Conservation (phyloP, 2,329 filamentous ascomycete genomes). For the Sordariomycetes sp. region DNA sequence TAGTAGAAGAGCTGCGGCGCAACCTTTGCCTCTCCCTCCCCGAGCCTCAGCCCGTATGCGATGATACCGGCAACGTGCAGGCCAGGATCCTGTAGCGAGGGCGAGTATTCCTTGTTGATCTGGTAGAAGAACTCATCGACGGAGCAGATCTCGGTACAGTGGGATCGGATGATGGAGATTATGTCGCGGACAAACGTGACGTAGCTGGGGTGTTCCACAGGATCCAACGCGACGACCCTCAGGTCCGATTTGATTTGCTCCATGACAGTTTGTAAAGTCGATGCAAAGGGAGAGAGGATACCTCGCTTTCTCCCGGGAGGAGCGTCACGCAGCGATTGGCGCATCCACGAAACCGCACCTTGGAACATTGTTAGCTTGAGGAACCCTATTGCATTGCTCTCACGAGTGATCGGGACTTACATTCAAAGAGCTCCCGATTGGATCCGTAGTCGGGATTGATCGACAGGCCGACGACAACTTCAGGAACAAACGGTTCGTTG, state of each 20-base stretch:
- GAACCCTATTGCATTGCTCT: background rate
- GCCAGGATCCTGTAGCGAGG: constrained; percentile 39
- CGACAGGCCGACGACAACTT: constrained; percentile 20
- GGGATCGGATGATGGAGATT: constrained; percentile 38
- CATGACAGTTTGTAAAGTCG: constrained; percentile 33
- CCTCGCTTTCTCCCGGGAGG: constrained; percentile 19
- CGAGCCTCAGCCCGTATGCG: constrained; percentile 39
- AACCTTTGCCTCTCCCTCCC: constrained; percentile 33
- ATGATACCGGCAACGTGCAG: constrained; percentile 41
- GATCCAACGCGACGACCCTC: constrained; percentile 18
- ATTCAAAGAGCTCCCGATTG: constrained; percentile 34
- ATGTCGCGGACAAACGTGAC: constrained; percentile 37
- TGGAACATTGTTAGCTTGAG: background rate
- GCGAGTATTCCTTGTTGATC: constrained; percentile 41
- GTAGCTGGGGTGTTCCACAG: constrained; percentile 28
- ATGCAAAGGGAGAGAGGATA: constrained; percentile 25
- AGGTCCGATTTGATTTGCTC: constrained; percentile 39
- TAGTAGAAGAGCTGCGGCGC: constrained; percentile 40
- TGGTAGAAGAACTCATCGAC: constrained; percentile 44
- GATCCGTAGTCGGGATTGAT: constrained; percentile 30
- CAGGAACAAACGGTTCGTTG: constrained; percentile 27
- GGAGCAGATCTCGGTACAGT: constrained; percentile 37
- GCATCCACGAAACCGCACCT: constrained; percentile 34
- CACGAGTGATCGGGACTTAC: constrained; percentile 13
- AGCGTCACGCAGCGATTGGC: constrained; percentile 27